phyloP scores from a whole-genome alignment of 73 alveolate species.

The Durusdinium trenchii region DNA sequence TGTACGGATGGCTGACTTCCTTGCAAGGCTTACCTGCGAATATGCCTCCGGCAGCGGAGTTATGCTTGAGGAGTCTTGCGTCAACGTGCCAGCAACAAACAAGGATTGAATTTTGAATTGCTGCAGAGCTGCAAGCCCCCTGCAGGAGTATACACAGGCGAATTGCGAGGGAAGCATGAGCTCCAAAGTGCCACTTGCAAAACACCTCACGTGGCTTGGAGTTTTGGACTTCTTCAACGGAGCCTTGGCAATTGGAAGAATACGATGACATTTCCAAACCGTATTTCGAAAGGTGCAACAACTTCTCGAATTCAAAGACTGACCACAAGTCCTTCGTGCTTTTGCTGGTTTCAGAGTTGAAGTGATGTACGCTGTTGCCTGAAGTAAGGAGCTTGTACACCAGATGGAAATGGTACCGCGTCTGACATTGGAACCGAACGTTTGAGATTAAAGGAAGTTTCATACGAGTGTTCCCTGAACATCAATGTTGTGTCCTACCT shows the following conservation, averaged over 20 bases:
- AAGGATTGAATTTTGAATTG: too few species aligned
- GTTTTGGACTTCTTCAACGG: conserved; percentile 65
- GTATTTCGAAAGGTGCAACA: too few species aligned
- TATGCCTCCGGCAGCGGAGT: conserved; percentile 86
- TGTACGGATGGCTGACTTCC: not conserved
- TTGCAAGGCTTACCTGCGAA: conserved; percentile 75
- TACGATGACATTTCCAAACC: not conserved
- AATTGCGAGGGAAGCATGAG: conserved; percentile 10
- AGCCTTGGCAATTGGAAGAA: not conserved
- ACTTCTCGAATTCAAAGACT: too few species aligned
- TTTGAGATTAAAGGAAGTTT: too few species aligned
- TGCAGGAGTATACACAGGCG: not conserved
- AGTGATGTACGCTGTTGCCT: too few species aligned
- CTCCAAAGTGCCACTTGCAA: conserved; percentile 45
- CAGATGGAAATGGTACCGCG: conserved; percentile 17
- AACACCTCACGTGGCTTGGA: conserved; percentile 72
- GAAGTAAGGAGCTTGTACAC: conserved; percentile 30
- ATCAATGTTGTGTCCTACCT: too few species aligned
- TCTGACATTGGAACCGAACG: too few species aligned
- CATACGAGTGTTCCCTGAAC: too few species aligned
- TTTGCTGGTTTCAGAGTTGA: too few species aligned
- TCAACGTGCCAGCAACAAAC: too few species aligned
- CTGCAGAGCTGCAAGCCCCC: too few species aligned
- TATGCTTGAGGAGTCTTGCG: conserved; percentile 48
- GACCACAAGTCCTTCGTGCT: too few species aligned